A percentile compares a stretch with the other conserved stretches of the same genome.
Conservation (phyloP, 805 yeast species). For the Vanderwaltozyma polyspora region DNA sequence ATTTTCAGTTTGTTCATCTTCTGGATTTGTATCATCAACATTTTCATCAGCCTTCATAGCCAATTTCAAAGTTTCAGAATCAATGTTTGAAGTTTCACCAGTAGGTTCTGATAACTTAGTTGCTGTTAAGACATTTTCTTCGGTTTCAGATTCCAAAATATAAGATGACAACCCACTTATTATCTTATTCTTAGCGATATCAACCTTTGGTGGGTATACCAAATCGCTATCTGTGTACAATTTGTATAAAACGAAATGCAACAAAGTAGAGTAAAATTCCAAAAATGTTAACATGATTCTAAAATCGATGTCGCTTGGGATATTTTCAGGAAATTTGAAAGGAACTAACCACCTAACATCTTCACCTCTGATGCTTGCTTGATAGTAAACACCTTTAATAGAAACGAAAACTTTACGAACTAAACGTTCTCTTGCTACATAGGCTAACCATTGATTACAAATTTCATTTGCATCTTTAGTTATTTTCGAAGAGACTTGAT, state of each 20-base stretch:
- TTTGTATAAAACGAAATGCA: constrained; percentile 79
- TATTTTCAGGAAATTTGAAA: constrained; percentile 90
- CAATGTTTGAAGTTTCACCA: constrained; percentile 26
- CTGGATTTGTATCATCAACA: constrained; percentile 28
- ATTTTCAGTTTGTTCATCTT: constrained; percentile 28
- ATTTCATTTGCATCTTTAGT: constrained; percentile 80
- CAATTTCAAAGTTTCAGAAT: constrained; percentile 42
- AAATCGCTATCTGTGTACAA: constrained; percentile 77
- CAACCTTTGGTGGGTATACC: constrained; percentile 84
- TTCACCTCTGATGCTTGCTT: constrained; percentile 82
- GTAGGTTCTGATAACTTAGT: constrained; percentile 17
- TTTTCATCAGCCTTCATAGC: constrained; percentile 35
- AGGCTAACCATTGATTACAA: constrained; percentile 93
- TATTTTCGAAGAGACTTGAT: constrained; percentile 63
- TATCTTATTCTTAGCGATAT: constrained; percentile 60
- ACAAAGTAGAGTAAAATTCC: constrained; percentile 86
- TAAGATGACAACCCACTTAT: constrained; percentile 84
- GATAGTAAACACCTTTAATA: constrained; percentile 93
- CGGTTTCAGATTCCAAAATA: constrained; percentile 46
- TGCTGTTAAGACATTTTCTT: constrained; percentile 28
- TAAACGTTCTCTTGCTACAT: constrained; percentile 71
- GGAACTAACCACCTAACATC: constrained; percentile 95
- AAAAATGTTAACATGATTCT: constrained; percentile 93
- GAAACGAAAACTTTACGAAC: constrained; percentile 87
- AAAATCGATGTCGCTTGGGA: constrained; percentile 90